Evolutionary conservation across 2,329 filamentous ascomycete genomes (phyloP).

Genomic region (Colletotrichum theobromicola): DNA sequence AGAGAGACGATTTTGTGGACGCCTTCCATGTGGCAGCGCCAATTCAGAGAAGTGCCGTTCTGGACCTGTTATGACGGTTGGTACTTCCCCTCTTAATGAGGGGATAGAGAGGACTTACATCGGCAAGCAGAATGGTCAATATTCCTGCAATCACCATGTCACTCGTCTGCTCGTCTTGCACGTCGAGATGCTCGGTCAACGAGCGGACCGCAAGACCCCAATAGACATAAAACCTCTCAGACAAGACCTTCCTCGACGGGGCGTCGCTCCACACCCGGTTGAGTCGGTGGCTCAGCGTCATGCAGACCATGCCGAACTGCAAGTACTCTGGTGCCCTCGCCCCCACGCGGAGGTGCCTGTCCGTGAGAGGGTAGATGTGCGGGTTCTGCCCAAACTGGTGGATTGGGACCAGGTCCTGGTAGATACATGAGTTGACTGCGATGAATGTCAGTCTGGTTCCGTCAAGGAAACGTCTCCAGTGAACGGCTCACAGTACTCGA

Average conservation of each 20-base stretch:
- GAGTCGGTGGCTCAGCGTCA: slow-evolving; percentile 36
- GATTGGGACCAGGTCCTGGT: background rate
- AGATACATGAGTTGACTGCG: background rate
- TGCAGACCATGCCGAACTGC: slow-evolving; percentile 29
- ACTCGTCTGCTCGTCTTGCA: slow-evolving; percentile 22
- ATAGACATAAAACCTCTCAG: slow-evolving; percentile 32
- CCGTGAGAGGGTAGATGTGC: slow-evolving; percentile 29
- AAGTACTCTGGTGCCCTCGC: background rate
- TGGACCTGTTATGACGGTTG: slow-evolving; percentile 29
- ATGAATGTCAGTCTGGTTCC: background rate
- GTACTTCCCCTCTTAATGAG: background rate
- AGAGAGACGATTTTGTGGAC: slow-evolving; percentile 33
- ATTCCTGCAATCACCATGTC: slow-evolving; percentile 36
- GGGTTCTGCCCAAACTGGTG: slow-evolving; percentile 25
- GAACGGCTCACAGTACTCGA: background rate
- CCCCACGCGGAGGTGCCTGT: background rate
- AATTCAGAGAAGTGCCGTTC: slow-evolving; percentile 34
- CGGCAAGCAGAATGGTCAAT: slow-evolving; percentile 33
- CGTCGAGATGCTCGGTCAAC: slow-evolving; percentile 30
- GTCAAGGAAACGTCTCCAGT: accelerated
- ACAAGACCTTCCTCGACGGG: slow-evolving; percentile 20
- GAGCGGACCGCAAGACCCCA: slow-evolving; percentile 35
- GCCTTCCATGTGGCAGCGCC: slow-evolving; percentile 39
- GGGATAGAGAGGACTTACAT: slow-evolving; percentile 28
- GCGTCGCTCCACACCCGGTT: slow-evolving; percentile 27